phyloP scores from a whole-genome alignment of 2,329 filamentous ascomycete genomes.

The Alternaria arborescens region DNA sequence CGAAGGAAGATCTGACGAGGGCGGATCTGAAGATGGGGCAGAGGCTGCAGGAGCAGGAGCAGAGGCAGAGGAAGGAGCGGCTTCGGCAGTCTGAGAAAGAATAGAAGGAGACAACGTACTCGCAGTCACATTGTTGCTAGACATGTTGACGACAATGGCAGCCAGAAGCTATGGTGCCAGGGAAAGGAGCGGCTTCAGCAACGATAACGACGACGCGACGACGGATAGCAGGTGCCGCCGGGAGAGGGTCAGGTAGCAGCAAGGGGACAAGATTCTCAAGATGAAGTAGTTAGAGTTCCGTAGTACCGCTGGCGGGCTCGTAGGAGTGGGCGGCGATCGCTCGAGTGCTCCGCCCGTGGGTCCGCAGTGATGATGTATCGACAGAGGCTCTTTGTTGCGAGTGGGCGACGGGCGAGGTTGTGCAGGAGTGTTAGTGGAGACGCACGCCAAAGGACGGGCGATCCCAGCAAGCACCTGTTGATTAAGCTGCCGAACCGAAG shows the following conservation, averaged over 20 bases:
- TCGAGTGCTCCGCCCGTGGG: conserved; percentile 25
- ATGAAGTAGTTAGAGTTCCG: conserved; percentile 29
- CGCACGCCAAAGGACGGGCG: conserved; percentile 20
- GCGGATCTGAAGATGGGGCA: conserved; percentile 17
- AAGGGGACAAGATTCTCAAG: conserved; percentile 17
- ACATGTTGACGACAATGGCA: conserved; percentile 35
- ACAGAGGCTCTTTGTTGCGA: conserved; percentile 5
- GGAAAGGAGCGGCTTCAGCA: conserved; percentile 18
- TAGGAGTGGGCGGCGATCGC: conserved; percentile 22
- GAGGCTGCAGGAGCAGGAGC: conserved; percentile 19
- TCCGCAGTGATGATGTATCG: conserved; percentile 32
- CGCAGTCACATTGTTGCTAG: conserved; percentile 39
- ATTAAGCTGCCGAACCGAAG: conserved; percentile 13
- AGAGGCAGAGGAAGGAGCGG: conserved; percentile 21
- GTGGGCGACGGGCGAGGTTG: conserved; percentile 14
- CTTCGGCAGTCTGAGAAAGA: conserved; percentile 10
- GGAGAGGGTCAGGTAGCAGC: conserved; percentile 7
- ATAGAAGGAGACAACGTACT: conserved; percentile 46
- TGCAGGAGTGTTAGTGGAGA: conserved; percentile 32
- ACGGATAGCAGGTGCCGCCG: conserved; percentile 9
- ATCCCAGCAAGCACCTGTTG: conserved; percentile 18
- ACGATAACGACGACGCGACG: conserved; percentile 2
- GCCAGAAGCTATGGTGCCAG: conserved; percentile 14
- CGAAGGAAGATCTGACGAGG: conserved; percentile 18
- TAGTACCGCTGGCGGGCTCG: conserved; percentile 14